phyloP scores from a whole-genome alignment of 805 yeast species.

The Wickerhamiella occidentalis region DNA sequence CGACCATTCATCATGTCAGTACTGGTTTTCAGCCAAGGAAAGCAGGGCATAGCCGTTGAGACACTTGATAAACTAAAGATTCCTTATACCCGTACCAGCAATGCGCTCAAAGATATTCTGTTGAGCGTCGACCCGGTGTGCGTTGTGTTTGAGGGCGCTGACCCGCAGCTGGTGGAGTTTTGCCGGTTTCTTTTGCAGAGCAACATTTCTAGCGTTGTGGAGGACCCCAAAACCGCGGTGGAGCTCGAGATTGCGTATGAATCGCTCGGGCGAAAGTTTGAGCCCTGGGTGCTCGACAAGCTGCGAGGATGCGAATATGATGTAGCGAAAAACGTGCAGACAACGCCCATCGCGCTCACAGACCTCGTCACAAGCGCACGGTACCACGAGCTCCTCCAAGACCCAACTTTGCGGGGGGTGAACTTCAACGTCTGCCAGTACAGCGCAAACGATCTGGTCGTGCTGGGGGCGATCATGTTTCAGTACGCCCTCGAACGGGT shows the following conservation, averaged over 20 bases:
- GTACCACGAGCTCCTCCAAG: background rate
- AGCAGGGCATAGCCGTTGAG: background rate
- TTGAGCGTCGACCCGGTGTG: background rate
- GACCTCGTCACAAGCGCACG: background rate
- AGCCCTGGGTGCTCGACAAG: conserved; percentile 3
- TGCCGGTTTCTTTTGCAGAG: background rate
- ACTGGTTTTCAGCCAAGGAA: background rate
- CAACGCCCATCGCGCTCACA: background rate
- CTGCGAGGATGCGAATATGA: background rate
- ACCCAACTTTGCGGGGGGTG: background rate
- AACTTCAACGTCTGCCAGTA: background rate
- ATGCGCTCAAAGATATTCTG: background rate
- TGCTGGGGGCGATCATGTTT: background rate
- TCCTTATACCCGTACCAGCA: background rate
- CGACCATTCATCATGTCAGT: background rate
- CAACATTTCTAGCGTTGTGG: background rate
- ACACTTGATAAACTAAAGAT: background rate
- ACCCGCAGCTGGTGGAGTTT: background rate
- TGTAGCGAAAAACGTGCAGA: background rate
- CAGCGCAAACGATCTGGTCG: conserved; percentile 2
- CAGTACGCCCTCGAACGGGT: background rate
- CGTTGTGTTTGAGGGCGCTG: background rate
- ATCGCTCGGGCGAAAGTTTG: background rate
- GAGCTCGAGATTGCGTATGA: background rate
- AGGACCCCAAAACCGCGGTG: background rate